Evolutionary conservation across 805 yeast genomes (phyloP).

Genomic region (Spathaspora hagerdaliae): DNA sequence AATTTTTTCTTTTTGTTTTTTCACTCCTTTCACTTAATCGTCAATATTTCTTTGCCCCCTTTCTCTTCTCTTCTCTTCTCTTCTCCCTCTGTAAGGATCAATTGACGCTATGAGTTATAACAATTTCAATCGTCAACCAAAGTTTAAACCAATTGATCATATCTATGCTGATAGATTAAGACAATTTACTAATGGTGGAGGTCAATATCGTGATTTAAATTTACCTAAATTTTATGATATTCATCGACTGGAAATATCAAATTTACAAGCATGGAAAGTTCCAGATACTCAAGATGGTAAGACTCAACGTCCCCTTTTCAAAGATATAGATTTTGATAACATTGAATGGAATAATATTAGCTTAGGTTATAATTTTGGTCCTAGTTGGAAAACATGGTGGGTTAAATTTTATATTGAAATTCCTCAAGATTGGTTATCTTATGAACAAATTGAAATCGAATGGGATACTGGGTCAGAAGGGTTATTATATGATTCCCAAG

Average conservation of each 20-base stretch:
- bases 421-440: slow-evolving; percentile 53
- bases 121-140: slow-evolving; percentile 44
- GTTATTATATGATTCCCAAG: slow-evolving; percentile 62
- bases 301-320: slow-evolving; percentile 59
- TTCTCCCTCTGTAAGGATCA: too few species aligned
- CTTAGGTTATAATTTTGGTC: slow-evolving; percentile 80
- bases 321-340: slow-evolving; percentile 46
- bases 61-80: too few species aligned
- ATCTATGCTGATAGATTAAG: slow-evolving; percentile 70
- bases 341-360: slow-evolving; percentile 52
- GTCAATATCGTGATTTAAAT: slow-evolving; percentile 67
- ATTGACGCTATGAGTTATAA: slow-evolving; percentile 12
- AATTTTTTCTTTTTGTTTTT: too few species aligned
- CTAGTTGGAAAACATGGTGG: slow-evolving; percentile 98
- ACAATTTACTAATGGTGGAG: slow-evolving; percentile 69
- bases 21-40: too few species aligned
- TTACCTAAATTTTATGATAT: slow-evolving; percentile 77
- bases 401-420: slow-evolving; percentile 64
- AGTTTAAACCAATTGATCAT: slow-evolving; percentile 71
- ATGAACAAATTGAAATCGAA: slow-evolving; percentile 57
- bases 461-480: slow-evolving; percentile 92
- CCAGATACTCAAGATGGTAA: slow-evolving; percentile 48
- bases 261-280: slow-evolving; percentile 66
- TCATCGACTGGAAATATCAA: slow-evolving; percentile 46
- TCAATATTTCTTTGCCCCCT: too few species aligned